Percentiles rank a stretch among this genome's conserved stretches.
Evolutionary conservation across 352 stramenopile species (phyloP).

Genomic region (Globisporangium echinulatum): DNA sequence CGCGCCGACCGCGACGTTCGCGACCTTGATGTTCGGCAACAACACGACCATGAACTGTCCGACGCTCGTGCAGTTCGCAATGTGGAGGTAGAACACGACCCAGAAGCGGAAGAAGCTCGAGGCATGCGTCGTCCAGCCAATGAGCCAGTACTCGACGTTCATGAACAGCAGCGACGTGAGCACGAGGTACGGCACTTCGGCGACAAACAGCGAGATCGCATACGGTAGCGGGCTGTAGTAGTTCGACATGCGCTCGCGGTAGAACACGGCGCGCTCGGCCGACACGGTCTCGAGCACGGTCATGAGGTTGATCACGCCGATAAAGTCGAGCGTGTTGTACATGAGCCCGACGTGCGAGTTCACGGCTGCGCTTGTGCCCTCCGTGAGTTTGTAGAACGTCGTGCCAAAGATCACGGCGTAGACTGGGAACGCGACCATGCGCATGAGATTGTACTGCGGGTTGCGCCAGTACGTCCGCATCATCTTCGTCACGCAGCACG

Average conservation of each 20-base stretch:
- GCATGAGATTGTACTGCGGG: conserved; percentile 61
- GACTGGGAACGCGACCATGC: conserved; percentile 49
- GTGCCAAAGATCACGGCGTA: conserved; percentile 60
- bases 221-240: conserved; percentile 44
- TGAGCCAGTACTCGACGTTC: conserved; percentile 39
- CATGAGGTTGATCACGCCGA: conserved; percentile 53
- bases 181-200: conserved; percentile 36
- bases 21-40: conserved; percentile 48
- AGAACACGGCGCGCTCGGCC: conserved; percentile 43
- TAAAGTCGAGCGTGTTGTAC: conserved; percentile 68
- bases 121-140: conserved; percentile 24
- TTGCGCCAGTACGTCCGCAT: conserved; percentile 46
- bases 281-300: conserved; percentile 44
- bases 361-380: conserved; percentile 21
- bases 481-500: conserved; percentile 22
- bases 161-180: conserved; percentile 25
- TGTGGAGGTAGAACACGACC: conserved; percentile 8
- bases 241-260: conserved; percentile 46
- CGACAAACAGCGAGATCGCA: conserved; percentile 28
- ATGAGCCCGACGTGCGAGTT: conserved; percentile 58
- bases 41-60: conserved; percentile 39
- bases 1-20: conserved; percentile 38
- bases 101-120: conserved; percentile 36
- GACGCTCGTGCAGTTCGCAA: conserved; percentile 15
- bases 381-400: conserved; percentile 57